These are phyloP conservation scores for Hygrophorus pudorinus DNA, from an alignment of 768 basidiomycete genomes.

Conservation along the genomic window DNA sequence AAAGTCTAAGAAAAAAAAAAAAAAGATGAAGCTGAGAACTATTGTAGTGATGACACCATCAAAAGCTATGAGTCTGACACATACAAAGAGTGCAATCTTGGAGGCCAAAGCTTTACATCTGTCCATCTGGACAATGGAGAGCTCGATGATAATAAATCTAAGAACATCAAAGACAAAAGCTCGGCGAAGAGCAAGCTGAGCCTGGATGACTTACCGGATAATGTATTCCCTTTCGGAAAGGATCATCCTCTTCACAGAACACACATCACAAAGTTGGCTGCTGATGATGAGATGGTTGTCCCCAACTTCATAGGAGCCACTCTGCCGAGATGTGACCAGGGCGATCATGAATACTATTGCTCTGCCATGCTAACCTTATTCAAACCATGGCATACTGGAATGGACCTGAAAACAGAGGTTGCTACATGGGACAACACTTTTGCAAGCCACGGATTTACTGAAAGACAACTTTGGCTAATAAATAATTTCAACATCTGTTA, in stretches of 20 bases:
- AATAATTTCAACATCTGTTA: conserved; percentile 22
- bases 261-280: neutral
- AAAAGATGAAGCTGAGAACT: too few relatives aligned
- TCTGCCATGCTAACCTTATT: conserved; percentile 21
- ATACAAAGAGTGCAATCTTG: too few relatives aligned
- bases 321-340: conserved; percentile 21
- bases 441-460: conserved; percentile 9
- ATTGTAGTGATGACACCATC: conserved; percentile 21
- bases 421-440: conserved; percentile 20
- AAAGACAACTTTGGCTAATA: conserved; percentile 13
- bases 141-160: too few relatives aligned
- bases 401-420: conserved; percentile 13
- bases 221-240: too few relatives aligned
- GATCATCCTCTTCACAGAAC: neutral
- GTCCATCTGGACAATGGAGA: too few relatives aligned
- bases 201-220: too few relatives aligned
- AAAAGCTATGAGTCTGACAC: conserved; percentile 17
- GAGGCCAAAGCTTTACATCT: conserved; percentile 8
- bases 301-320: conserved; percentile 22
- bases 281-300: conserved; percentile 5
- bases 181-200: too few relatives aligned
- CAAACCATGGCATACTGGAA: conserved; percentile 20
- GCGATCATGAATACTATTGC: conserved; percentile 22
- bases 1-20: too few relatives aligned
- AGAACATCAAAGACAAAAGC: too few relatives aligned